Evolutionary conservation across 169 alveolate species (phyloP).

Genomic region (Ichthyophthirius multifiliis): DNA sequence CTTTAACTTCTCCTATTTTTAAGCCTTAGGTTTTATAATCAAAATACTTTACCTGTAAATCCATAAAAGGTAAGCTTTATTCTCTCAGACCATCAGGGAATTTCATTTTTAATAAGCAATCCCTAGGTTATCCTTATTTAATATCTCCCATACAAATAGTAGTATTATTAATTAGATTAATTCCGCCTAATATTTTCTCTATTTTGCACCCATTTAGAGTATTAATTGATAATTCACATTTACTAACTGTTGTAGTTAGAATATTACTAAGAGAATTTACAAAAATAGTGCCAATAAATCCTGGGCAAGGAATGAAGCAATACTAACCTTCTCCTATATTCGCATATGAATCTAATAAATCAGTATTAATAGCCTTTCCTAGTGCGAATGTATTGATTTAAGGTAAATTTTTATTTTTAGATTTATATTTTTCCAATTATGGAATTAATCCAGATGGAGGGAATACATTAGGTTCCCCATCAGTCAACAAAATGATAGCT

Average conservation of each 20-base stretch:
- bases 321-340: background rate
- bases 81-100: background rate
- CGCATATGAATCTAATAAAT: background rate
- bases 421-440: background rate
- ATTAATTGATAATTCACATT: too few species aligned
- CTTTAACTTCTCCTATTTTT: too few species aligned
- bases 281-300: background rate
- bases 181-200: too few species aligned
- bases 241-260: background rate
- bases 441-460: background rate
- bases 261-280: background rate
- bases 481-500: background rate
- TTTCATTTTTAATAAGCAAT: background rate
- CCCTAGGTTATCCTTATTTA: background rate
- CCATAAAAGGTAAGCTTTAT: too few species aligned
- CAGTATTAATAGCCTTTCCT: background rate
- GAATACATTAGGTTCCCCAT: background rate
- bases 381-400: background rate
- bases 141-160: background rate
- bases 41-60: too few species aligned
- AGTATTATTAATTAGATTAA: too few species aligned
- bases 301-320: background rate
- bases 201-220: too few species aligned
- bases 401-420: background rate
- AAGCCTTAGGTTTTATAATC: too few species aligned